phyloP scores from a whole-genome alignment of 2,329 filamentous ascomycete genomes.

The Arthrobotrys entomopaga region DNA sequence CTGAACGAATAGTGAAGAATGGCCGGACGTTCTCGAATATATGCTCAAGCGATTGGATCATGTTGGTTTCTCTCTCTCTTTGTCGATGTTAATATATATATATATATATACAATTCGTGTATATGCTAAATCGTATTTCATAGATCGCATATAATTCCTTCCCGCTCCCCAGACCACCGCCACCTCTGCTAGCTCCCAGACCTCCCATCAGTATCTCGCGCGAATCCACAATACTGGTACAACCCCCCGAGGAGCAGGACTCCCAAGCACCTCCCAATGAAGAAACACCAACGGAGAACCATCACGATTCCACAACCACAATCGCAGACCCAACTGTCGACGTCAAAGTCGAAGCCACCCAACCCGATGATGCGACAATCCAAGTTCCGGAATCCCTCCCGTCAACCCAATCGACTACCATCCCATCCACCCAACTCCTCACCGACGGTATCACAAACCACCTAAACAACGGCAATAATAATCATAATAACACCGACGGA shows the following conservation, averaged over 20 bases:
- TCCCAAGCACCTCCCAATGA: conserved; percentile 12
- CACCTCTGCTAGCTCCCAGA: conserved; percentile 33
- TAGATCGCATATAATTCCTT: conserved; percentile 54
- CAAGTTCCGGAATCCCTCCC: conserved; percentile 6
- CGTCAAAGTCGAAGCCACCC: conserved; percentile 46
- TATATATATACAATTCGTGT: too few species aligned
- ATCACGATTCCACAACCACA: conserved; percentile 24
- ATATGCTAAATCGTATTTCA: conserved; percentile 12
- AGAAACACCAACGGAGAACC: conserved; percentile 21
- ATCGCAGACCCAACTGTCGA: conserved; percentile 11
- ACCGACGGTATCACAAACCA: conserved; percentile 18
- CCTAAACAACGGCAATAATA: background rate
- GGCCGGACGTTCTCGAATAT: conserved; percentile 48
- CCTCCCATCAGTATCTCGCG: conserved; percentile 49
- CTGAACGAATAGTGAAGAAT: conserved; percentile 28
- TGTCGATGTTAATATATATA: background rate
- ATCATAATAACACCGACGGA: background rate
- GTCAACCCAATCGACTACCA: conserved; percentile 40
- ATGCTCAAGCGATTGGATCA: conserved; percentile 51
- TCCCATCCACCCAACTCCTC: conserved; percentile 42
- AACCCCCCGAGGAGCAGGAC: conserved; percentile 46
- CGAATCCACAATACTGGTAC: conserved; percentile 44
- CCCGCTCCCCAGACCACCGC: conserved; percentile 47
- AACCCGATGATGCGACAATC: conserved; percentile 18
- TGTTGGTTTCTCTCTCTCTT: conserved; percentile 13